Evolutionary conservation across 495 filamentous ascomycete species (phyloP), one percentile per base, ranked within the genome.

Genomic region (Aspergillus sparsus): DNA sequence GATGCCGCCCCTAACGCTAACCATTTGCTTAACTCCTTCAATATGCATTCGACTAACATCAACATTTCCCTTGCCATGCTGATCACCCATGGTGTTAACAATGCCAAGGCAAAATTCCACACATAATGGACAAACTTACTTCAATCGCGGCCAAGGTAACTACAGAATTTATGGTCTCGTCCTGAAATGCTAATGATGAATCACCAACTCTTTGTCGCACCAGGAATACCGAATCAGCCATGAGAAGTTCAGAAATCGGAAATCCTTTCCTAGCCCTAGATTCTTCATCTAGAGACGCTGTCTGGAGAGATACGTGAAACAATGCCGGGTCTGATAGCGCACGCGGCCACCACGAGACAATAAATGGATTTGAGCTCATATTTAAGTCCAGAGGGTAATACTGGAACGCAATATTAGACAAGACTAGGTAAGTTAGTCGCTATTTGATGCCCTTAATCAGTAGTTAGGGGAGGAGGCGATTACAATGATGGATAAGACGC

Each of bases 291-390:
- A 80, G 75, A 61, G 73, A 81, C 53, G 79, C 81, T n/a, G 79
- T 82, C 63, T 82, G 79, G 8, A 83, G 63, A 10, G 78, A 79
- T 34, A 83, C 80, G 58, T 82, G 77, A 46, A 83, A 82, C 21
- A 83, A 46, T n/a, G 78, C 79, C 2, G 80, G 79, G 53, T 82
- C 80, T 0, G 68, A 74, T 3, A 83, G 69, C 6, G 80, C 78
- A 15, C 80, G 67, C 4, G 80, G 81, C 81, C 81, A 82, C 81
- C 81, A 83, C 3, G 78, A 82, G 10, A 81, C 66, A 34, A 83
- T 66, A 62, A 82, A 82, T 0, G 81, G 80, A 63, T 82, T 83
- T 36, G 81, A 77, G 6, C 61, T 67, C 3, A 72, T 55, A 53
- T 71, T 78, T 7, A 82, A 61, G 39, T 83, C 81, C 32, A 83